Base-by-base conservation (phyloP, 2,329 filamentous ascomycete genomes). In the Cercospora brassicicola region DNA sequence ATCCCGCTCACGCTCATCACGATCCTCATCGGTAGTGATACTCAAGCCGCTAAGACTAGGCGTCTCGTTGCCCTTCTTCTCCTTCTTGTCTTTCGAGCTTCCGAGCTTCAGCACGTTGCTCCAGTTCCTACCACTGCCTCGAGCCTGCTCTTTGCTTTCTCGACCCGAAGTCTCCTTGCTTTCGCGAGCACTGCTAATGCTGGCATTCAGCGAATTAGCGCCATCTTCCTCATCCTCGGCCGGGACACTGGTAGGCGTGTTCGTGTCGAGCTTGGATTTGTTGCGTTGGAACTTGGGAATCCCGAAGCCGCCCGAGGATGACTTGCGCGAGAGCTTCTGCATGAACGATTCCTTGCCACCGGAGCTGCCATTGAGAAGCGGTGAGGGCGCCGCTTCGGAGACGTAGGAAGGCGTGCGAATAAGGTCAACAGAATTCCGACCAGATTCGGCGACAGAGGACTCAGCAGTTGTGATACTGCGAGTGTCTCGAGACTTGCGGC, bases 311-410 rank as follows among this genome's bases (percentile, higher is more conserved):
- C 78, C 80, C 0, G 81, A 80, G 67, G 78, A 81, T 39, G 78
- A 79, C 73, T 85, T 85, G 63, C 83, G 81, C 4, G 80, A 80
- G 45, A 85, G 78, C 68, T 84, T 84, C 67, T 81, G 79, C 82
- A 85, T 84, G 71, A 84, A 82, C 1, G 78, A 79, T 60, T 84
- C 82, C 64, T 81, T 83, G 67, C 81, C 79, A 26, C 64, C 73
- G 51, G 76, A 69, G 39, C 74, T 74, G 55, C 74, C 73, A 28
- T 72, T 61, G 4, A 76, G 67, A 73, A 67, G 77, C 48, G 81
- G 79, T 5, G 79, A 81, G 3, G 77, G 69, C 11, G 72, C 76
- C 20, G 78, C 78, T 53, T 83, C 81, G 13, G 82, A 76, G 59
- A 80, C 79, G 26, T 81, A 75, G 2, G 72, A 73, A 10, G 76